These are phyloP conservation scores for Phytophthora macrochlamydospora DNA, from an alignment of 352 stramenopile genomes.

Conservation along the genomic window DNA sequence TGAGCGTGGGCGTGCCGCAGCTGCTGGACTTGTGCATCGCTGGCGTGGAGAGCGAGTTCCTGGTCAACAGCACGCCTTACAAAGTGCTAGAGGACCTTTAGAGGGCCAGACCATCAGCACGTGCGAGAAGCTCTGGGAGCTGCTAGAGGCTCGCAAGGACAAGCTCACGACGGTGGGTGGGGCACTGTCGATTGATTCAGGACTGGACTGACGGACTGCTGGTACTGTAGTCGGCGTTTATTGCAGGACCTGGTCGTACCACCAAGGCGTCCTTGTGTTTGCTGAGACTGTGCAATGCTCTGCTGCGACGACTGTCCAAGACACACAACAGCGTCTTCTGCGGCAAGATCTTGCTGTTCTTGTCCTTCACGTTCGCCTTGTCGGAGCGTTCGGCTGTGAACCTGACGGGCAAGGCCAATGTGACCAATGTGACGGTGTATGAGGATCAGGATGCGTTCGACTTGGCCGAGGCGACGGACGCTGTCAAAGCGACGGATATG, in stretches of 20 bases:
- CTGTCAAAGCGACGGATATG: slow-evolving; percentile 34
- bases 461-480: slow-evolving; percentile 58
- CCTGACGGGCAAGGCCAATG: slow-evolving; percentile 77
- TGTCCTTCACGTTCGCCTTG: slow-evolving; percentile 86
- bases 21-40: slow-evolving; percentile 85
- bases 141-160: slow-evolving; percentile 79
- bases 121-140: slow-evolving; percentile 86
- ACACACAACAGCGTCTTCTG: slow-evolving; percentile 92
- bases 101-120: slow-evolving; percentile 85
- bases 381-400: slow-evolving; percentile 88
- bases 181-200: not conserved
- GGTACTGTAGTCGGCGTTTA: slow-evolving; percentile 58
- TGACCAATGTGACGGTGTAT: slow-evolving; percentile 79
- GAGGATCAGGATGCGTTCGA: slow-evolving; percentile 84
- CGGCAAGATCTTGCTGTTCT: slow-evolving; percentile 85
- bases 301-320: slow-evolving; percentile 85
- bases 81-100: slow-evolving; percentile 87
- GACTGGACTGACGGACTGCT: slow-evolving; percentile 9
- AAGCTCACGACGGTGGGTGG: slow-evolving; percentile 60
- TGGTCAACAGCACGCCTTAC: slow-evolving; percentile 81
- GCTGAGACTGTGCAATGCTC: slow-evolving; percentile 83
- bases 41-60: slow-evolving; percentile 63
- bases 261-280: slow-evolving; percentile 86
- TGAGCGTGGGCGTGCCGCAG: slow-evolving; percentile 62
- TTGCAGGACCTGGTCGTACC: slow-evolving; percentile 61